phyloP scores from a whole-genome alignment of 306 rosid genomes.

The Leucaena leucocephala region DNA sequence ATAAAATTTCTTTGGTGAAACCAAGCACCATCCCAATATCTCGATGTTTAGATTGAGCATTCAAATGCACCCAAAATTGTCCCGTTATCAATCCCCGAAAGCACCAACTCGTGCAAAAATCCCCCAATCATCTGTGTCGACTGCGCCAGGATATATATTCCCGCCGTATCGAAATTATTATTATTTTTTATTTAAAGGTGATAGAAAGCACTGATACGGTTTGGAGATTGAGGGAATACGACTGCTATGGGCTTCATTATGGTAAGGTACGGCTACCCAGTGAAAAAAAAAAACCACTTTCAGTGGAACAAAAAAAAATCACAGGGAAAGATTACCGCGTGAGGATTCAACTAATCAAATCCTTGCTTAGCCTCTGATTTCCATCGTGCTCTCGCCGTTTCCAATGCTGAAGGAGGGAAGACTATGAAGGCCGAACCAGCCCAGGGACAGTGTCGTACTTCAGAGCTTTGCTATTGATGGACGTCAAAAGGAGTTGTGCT shows the following conservation, averaged over 20 bases:
- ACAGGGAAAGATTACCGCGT: neutral
- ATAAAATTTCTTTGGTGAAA: slow-evolving; percentile 35
- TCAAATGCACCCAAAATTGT: neutral
- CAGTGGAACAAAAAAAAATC: neutral
- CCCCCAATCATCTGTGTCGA: neutral
- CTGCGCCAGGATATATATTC: neutral
- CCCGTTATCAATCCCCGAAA: neutral
- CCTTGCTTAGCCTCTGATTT: neutral
- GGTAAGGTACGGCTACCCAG: neutral
- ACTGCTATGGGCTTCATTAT: neutral
- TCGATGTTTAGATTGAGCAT: slow-evolving; percentile 23
- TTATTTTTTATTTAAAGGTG: neutral
- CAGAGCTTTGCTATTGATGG: neutral
- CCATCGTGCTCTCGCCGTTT: no score
- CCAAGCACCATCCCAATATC: slow-evolving; percentile 38
- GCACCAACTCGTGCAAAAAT: neutral
- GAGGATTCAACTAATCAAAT: neutral
- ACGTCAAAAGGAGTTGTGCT: neutral
- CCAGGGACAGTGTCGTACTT: neutral
- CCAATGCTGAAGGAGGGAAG: neutral
- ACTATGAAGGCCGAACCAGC: neutral
- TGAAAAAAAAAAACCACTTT: neutral
- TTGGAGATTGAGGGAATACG: neutral
- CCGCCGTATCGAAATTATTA: neutral
- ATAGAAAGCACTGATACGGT: neutral